Evolutionary conservation across 306 rosid genomes (phyloP).

Genomic region (Fragaria nilgerrensis): DNA sequence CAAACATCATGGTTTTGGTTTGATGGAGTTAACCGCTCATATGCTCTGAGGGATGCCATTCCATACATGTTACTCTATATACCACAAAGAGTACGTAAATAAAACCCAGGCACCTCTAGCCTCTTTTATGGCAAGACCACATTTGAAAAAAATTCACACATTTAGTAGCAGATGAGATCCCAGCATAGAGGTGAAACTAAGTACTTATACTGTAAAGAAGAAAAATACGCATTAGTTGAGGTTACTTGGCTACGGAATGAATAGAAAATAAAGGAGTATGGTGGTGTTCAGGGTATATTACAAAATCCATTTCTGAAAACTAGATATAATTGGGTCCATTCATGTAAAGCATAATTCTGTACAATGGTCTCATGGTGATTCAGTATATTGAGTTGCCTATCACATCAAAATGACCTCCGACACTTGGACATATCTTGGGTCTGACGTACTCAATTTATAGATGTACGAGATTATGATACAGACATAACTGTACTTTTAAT

Average conservation of each 20-base stretch:
- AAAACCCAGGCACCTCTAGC: slow-evolving; percentile 21
- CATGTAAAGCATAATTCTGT: background rate
- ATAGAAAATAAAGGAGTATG: background rate
- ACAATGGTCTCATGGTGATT: background rate
- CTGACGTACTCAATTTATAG: no score
- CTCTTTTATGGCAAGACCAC: slow-evolving; percentile 4
- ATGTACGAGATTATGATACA: no score
- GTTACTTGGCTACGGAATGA: background rate
- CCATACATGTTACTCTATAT: no score
- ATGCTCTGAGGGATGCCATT: no score
- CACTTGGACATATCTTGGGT: no score
- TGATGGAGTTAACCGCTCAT: no score
- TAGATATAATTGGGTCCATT: background rate
- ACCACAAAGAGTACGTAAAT: background rate
- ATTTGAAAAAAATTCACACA: background rate
- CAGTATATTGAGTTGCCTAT: background rate
- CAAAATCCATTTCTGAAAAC: background rate
- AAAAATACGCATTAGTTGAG: background rate
- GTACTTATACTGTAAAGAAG: background rate
- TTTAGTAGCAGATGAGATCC: background rate
- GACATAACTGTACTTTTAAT: no score
- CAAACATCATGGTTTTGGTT: no score
- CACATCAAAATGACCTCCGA: background rate
- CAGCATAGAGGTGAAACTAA: background rate
- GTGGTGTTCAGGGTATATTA: background rate